Conservation (phyloP, 441 rosid species). For the Codiaeum variegatum region DNA sequence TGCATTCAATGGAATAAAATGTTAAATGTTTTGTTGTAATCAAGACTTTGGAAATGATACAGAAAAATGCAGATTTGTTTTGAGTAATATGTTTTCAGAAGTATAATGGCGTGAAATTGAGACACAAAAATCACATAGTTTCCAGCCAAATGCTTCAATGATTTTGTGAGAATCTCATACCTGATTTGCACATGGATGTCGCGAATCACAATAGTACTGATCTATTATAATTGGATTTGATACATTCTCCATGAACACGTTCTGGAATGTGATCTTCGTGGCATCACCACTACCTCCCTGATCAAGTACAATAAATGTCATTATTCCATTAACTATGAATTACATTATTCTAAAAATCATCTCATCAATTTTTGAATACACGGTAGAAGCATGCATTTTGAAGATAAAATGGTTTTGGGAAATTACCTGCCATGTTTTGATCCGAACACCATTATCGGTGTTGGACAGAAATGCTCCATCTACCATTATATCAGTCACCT, state of each 20-base stretch:
- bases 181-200: slow-evolving; percentile 73
- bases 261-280: slow-evolving; percentile 49
- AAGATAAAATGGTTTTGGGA: slow-evolving; percentile 9
- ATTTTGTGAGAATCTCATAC: slow-evolving; percentile 28
- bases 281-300: slow-evolving; percentile 90
- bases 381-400: background rate
- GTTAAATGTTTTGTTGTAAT: background rate
- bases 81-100: background rate
- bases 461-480: slow-evolving; percentile 61
- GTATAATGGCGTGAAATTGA: background rate
- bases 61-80: background rate
- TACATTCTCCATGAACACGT: slow-evolving; percentile 72
- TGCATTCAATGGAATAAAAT: slow-evolving; percentile 31
- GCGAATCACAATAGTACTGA: slow-evolving; percentile 85
- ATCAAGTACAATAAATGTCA: slow-evolving; percentile 16
- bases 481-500: slow-evolving; percentile 52
- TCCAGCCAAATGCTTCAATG: background rate
- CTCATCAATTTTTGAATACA: background rate
- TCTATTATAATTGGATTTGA: slow-evolving; percentile 79
- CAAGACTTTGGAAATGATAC: no score
- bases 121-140: background rate
- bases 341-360: background rate
- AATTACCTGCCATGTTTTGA: slow-evolving; percentile 97
- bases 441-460: slow-evolving; percentile 79
- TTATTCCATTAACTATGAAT: background rate